A percentile compares a stretch with the other conserved stretches of the same genome.
Conservation (phyloP, 2,329 filamentous ascomycete genomes). For the Pyrenophora teres region DNA sequence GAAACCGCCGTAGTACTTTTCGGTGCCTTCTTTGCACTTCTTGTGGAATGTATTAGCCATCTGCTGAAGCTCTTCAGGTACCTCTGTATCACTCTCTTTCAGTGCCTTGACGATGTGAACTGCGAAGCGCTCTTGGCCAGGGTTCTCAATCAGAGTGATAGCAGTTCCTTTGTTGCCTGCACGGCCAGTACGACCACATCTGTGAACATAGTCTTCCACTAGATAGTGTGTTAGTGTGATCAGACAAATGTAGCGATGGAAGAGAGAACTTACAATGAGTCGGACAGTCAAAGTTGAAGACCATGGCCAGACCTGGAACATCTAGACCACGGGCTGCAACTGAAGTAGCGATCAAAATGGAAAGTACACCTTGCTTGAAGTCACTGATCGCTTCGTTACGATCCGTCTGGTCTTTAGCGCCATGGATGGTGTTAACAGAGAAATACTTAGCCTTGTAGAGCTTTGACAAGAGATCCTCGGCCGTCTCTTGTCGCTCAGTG, state of each 20-base stretch:
- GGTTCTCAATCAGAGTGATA: slow-evolving; percentile 90
- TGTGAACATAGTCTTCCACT: slow-evolving; percentile 93
- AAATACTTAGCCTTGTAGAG: slow-evolving; percentile 38
- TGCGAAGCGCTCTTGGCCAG: slow-evolving; percentile 88
- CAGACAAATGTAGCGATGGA: neutral
- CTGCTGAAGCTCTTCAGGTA: slow-evolving; percentile 71
- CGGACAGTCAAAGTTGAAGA: slow-evolving; percentile 93
- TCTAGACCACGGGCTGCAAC: slow-evolving; percentile 94
- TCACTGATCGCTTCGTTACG: slow-evolving; percentile 43
- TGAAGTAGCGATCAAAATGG: slow-evolving; percentile 90
- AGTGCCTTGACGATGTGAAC: slow-evolving; percentile 87
- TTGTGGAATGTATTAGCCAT: slow-evolving; percentile 73
- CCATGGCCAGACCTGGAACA: slow-evolving; percentile 92
- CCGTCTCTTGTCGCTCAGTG: slow-evolving; percentile 86
- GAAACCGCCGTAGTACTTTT: slow-evolving; percentile 84
- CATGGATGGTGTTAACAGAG: slow-evolving; percentile 71
- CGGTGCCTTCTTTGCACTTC: slow-evolving; percentile 90
- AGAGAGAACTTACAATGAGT: slow-evolving; percentile 63
- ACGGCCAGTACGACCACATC: slow-evolving; percentile 89
- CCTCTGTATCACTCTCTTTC: slow-evolving; percentile 84
- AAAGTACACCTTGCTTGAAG: slow-evolving; percentile 72
- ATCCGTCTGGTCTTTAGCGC: slow-evolving; percentile 67
- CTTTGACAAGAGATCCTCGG: slow-evolving; percentile 40
- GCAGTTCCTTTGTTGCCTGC: slow-evolving; percentile 94
- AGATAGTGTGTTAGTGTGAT: neutral